phyloP scores from a whole-genome alignment of 306 rosid species.

The Albizia julibrissin region DNA sequence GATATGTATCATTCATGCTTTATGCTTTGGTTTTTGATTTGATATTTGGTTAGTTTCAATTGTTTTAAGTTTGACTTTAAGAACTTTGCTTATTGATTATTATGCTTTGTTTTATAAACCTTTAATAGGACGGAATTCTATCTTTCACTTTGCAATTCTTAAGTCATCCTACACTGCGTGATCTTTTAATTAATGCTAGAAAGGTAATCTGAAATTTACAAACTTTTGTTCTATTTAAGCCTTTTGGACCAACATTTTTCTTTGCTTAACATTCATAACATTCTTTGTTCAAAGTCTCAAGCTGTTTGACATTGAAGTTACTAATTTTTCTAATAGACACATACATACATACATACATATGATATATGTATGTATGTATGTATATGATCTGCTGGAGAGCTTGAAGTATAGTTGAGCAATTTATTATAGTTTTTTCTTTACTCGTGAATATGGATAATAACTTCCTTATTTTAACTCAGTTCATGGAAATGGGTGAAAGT shows the following conservation, averaged over 20 bases:
- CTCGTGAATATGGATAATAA: constrained; percentile 41
- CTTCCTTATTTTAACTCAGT: too few species aligned
- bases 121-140: too few species aligned
- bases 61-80: too few species aligned
- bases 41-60: too few species aligned
- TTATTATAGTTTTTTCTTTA: constrained; percentile 13
- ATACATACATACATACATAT: too few species aligned
- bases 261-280: not conserved
- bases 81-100: too few species aligned
- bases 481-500: too few species aligned
- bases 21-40: too few species aligned
- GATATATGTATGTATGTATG: not conserved
- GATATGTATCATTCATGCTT: too few species aligned
- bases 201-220: constrained; percentile 13
- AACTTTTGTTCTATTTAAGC: not conserved
- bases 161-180: constrained; percentile 86
- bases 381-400: constrained; percentile 31
- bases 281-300: not conserved
- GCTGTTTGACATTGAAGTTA: not conserved
- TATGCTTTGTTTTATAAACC: too few species aligned
- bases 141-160: constrained; percentile 62
- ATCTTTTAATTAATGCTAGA: constrained; percentile 60
- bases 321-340: too few species aligned
- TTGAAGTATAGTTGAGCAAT: not conserved
- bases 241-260: not conserved